Percentiles rank a stretch among this genome's conserved stretches.
Conservation (phyloP, 2,329 filamentous ascomycete genomes). For the Botrytis elliptica region DNA sequence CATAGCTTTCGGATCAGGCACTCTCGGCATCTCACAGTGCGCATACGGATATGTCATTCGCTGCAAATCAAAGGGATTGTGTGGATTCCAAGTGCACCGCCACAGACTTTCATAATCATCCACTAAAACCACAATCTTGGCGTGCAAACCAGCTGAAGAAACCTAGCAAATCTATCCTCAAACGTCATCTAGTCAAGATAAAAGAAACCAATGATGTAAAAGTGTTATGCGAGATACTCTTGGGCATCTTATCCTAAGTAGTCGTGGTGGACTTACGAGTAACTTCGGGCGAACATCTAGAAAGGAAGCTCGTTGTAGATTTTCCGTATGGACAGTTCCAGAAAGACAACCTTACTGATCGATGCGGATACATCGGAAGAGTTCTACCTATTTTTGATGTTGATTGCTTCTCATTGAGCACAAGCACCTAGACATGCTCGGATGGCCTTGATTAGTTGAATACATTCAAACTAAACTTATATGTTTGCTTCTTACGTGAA, state of each 20-base stretch:
- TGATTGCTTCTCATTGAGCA: not conserved
- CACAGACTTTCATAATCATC: constrained; percentile 11
- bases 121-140: constrained; percentile 10
- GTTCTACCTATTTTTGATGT: not conserved
- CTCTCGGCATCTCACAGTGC: not conserved
- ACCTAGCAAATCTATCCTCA: not conserved
- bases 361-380: not conserved
- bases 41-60: not conserved
- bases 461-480: not conserved
- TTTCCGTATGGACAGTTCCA: not conserved
- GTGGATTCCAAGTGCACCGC: constrained; percentile 3
- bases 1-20: not conserved
- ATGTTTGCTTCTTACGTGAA: not conserved
- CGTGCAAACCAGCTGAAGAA: constrained; percentile 18
- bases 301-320: not conserved
- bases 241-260: not conserved
- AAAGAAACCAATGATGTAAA: not conserved
- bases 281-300: not conserved
- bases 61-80: not conserved
- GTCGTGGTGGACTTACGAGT: not conserved
- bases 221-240: not conserved
- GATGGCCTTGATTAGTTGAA: not conserved
- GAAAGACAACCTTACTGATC: not conserved
- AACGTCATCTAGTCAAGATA: not conserved
- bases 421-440: not conserved